Conservation (phyloP, 2,329 filamentous ascomycete genomes). For the Diaporthe citri region DNA sequence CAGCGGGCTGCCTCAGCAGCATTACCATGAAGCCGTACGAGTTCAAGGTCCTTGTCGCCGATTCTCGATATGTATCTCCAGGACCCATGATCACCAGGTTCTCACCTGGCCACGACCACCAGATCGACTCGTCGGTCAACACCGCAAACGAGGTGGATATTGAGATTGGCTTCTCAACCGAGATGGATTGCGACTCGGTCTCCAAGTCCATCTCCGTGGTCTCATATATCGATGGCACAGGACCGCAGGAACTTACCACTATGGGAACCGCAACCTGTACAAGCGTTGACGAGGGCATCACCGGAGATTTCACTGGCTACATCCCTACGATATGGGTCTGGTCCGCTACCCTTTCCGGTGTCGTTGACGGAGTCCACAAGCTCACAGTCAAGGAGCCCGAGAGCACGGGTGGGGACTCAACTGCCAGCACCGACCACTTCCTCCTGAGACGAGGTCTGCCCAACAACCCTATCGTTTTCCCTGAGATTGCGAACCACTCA, state of each 20-base stretch:
- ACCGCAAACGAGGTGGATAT: constrained; percentile 51
- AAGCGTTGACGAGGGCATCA: constrained; percentile 42
- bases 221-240: constrained; percentile 61
- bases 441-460: constrained; percentile 66
- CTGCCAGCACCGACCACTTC: constrained; percentile 69
- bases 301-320: constrained; percentile 59
- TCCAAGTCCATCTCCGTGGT: constrained; percentile 61
- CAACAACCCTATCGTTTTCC: constrained; percentile 72
- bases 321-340: constrained; percentile 66
- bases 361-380: constrained; percentile 71
- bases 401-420: constrained; percentile 55
- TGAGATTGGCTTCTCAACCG: constrained; percentile 67
- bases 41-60: constrained; percentile 70
- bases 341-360: constrained; percentile 45
- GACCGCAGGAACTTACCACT: constrained; percentile 33
- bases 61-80: constrained; percentile 61
- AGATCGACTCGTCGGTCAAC: constrained; percentile 56
- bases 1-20: constrained; percentile 62
- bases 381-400: constrained; percentile 68
- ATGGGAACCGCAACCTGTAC: constrained; percentile 26
- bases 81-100: constrained; percentile 70
- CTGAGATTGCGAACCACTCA: constrained; percentile 63
- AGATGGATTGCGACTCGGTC: constrained; percentile 69
- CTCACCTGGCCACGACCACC: constrained; percentile 70
- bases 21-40: constrained; percentile 67